These are phyloP conservation scores for Aspergillus proliferans DNA, from an alignment of 2,329 filamentous ascomycete genomes.

Conservation along the genomic window DNA sequence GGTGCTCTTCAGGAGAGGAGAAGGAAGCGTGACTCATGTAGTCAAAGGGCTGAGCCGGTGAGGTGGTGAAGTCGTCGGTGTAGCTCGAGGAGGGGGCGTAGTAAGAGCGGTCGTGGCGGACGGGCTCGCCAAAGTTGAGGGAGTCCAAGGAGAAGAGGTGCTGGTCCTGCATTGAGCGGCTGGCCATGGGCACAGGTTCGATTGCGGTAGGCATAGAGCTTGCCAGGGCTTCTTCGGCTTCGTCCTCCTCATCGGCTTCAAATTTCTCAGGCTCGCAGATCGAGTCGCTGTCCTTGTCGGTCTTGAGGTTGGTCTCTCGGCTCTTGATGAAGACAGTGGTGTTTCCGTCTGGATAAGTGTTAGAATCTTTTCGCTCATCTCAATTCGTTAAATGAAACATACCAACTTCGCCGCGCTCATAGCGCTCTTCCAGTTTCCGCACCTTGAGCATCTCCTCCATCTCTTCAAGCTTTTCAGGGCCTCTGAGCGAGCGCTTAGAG, in stretches of 20 bases:
- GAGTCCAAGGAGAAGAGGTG: constrained; percentile 26
- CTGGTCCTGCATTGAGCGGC: constrained; percentile 13
- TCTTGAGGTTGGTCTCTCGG: constrained; percentile 27
- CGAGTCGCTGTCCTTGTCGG: constrained; percentile 26
- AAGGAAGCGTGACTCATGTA: constrained; percentile 23
- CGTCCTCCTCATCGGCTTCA: constrained; percentile 17
- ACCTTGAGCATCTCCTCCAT: constrained; percentile 38
- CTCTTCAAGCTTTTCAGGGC: constrained; percentile 29
- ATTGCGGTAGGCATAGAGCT: constrained; percentile 19
- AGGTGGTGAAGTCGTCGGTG: constrained; percentile 19
- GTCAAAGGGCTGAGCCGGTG: constrained; percentile 27
- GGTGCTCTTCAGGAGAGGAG: constrained; percentile 17
- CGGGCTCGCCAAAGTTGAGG: constrained; percentile 20
- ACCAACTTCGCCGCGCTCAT: constrained; percentile 37
- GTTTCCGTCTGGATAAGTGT: constrained; percentile 18
- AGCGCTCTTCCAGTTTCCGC: constrained; percentile 36
- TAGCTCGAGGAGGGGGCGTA: constrained; percentile 21
- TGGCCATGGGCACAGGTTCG: constrained; percentile 18
- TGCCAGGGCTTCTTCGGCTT: constrained; percentile 21
- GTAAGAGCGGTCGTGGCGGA: constrained; percentile 22
- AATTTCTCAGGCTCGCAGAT: constrained; percentile 16
- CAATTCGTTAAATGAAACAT: constrained; percentile 6
- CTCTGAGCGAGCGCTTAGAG: constrained; percentile 32
- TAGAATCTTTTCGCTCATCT: background rate
- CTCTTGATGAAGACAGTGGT: constrained; percentile 35